These are phyloP conservation scores for Fusarium sp. DNA, from an alignment of 2,329 filamentous ascomycete genomes.

Conservation along the genomic window DNA sequence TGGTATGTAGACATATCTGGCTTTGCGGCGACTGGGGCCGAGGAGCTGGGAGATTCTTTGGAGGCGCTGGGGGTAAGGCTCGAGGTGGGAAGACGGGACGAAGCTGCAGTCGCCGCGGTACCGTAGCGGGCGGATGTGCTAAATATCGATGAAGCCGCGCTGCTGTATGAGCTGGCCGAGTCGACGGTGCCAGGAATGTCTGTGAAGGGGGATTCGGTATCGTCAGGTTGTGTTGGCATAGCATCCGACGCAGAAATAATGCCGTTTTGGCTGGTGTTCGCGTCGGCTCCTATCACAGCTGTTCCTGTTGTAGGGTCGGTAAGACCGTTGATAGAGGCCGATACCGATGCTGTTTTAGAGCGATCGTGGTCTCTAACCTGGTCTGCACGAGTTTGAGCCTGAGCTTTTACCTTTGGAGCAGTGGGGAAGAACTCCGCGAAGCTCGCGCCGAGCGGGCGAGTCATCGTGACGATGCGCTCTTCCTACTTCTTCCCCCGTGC, in stretches of 20 bases:
- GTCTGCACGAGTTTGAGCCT: slow-evolving; percentile 50
- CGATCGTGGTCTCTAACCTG: slow-evolving; percentile 50
- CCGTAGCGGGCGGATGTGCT: slow-evolving; percentile 61
- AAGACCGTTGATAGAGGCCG: slow-evolving; percentile 34
- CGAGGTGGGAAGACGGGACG: slow-evolving; percentile 57
- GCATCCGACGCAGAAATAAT: slow-evolving; percentile 42
- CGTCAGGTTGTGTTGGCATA: slow-evolving; percentile 56
- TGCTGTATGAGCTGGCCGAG: slow-evolving; percentile 78
- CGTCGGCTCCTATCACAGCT: slow-evolving; percentile 41
- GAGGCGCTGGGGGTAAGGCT: slow-evolving; percentile 63
- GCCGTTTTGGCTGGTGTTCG: slow-evolving; percentile 38
- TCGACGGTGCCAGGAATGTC: slow-evolving; percentile 77
- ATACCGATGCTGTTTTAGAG: slow-evolving; percentile 39
- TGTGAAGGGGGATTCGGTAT: slow-evolving; percentile 68
- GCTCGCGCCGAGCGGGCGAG: slow-evolving; percentile 80
- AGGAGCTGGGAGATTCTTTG: slow-evolving; percentile 63
- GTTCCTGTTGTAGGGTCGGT: slow-evolving; percentile 40
- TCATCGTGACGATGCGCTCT: slow-evolving; percentile 71
- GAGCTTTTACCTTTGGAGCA: slow-evolving; percentile 72
- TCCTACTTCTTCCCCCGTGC: slow-evolving; percentile 64
- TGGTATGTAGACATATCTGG: slow-evolving; percentile 65
- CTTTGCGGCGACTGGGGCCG: slow-evolving; percentile 61
- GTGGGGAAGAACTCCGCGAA: slow-evolving; percentile 90
- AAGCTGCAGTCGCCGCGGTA: slow-evolving; percentile 51
- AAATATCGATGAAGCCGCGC: slow-evolving; percentile 77